phyloP scores from a whole-genome alignment of 176 grass and related monocot genomes.

The Elymus sibiricus region DNA sequence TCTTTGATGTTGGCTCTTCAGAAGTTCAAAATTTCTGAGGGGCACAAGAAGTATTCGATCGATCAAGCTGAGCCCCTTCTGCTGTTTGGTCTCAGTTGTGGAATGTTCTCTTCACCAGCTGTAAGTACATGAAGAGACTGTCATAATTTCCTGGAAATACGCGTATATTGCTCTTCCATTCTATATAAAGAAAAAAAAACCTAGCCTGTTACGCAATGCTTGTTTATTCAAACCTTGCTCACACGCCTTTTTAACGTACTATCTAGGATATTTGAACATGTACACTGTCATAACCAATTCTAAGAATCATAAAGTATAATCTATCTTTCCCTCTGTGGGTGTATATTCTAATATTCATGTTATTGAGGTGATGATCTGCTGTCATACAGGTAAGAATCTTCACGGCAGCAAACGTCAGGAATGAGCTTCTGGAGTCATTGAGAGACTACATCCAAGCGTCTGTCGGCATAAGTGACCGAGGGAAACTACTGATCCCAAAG shows the following conservation, averaged over 20 bases:
- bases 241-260: background rate
- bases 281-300: background rate
- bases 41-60: slow-evolving; percentile 77
- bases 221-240: background rate
- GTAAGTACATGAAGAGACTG: slow-evolving; percentile 43
- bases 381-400: slow-evolving; percentile 75
- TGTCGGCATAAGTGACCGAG: slow-evolving; percentile 64
- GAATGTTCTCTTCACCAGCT: slow-evolving; percentile 96
- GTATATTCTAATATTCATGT: background rate
- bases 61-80: slow-evolving; percentile 66
- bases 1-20: slow-evolving; percentile 84
- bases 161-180: background rate
- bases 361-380: background rate
- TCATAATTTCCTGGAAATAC: background rate
- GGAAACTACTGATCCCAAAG: slow-evolving; percentile 87
- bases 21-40: slow-evolving; percentile 92
- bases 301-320: slow-evolving; percentile 9
- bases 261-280: background rate
- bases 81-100: slow-evolving; percentile 85
- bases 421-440: slow-evolving; percentile 73
- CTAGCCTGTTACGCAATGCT: background rate
- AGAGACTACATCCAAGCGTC: slow-evolving; percentile 85
- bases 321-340: background rate
- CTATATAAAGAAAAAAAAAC: too few species aligned
- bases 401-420: slow-evolving; percentile 56